These are phyloP conservation scores for Fusarium humuli DNA, from an alignment of 2,329 filamentous ascomycete species.

Conservation along the genomic window DNA sequence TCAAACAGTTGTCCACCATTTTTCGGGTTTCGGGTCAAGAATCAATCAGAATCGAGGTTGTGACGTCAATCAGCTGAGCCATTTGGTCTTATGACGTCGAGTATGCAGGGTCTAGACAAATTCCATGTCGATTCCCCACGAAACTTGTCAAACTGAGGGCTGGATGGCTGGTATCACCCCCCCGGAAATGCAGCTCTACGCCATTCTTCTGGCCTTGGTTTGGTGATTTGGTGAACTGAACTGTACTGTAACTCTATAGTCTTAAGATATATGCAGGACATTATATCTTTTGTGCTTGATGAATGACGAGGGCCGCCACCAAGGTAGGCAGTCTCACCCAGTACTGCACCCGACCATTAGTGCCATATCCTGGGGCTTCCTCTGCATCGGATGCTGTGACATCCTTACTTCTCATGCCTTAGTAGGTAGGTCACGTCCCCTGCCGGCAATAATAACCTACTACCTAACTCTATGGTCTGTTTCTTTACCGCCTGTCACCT, in stretches of 20 bases:
- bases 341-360: neutral
- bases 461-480: neutral
- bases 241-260: constrained; percentile 5
- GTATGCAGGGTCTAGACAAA: constrained; percentile 40
- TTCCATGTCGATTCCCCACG: constrained; percentile 23
- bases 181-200: constrained; percentile 39
- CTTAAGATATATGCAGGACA: constrained; percentile 18
- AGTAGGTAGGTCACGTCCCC: constrained; percentile 10
- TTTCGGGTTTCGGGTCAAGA: neutral
- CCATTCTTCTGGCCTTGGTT: constrained; percentile 34
- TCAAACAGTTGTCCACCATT: constrained; percentile 1
- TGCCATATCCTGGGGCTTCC: neutral
- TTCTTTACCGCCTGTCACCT: constrained; percentile 23
- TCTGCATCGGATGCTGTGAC: constrained; percentile 2
- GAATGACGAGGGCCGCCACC: constrained; percentile 29
- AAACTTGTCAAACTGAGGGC: constrained; percentile 18
- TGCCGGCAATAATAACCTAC: constrained; percentile 5
- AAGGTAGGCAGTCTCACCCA: neutral
- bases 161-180: constrained; percentile 28
- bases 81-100: constrained; percentile 42
- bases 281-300: constrained; percentile 2
- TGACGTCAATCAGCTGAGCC: constrained; percentile 44
- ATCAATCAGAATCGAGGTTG: neutral
- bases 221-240: constrained; percentile 24
- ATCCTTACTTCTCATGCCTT: constrained; percentile 9